These are phyloP conservation scores for Nakazawaea holstii DNA, from an alignment of 805 yeast species.

Conservation along the genomic window DNA sequence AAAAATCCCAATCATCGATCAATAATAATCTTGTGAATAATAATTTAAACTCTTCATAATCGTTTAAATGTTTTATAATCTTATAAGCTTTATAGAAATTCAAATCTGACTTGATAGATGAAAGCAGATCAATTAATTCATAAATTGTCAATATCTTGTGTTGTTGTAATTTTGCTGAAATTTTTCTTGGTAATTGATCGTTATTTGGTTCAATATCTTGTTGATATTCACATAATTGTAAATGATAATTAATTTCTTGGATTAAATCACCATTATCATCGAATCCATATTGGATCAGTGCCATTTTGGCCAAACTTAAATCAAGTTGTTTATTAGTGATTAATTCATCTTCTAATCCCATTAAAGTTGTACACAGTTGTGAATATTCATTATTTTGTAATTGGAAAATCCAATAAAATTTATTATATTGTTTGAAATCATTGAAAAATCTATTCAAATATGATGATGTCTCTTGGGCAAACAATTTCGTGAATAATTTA, in stretches of 20 bases:
- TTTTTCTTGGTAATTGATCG: neutral
- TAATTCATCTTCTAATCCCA: constrained; percentile 37
- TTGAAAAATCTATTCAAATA: constrained; percentile 49
- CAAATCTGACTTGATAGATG: constrained; percentile 22
- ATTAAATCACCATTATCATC: constrained; percentile 20
- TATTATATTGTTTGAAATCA: constrained; percentile 35
- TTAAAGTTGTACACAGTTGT: constrained; percentile 44
- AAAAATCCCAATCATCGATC: constrained; percentile 45
- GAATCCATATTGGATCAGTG: constrained; percentile 40
- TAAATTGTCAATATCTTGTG: constrained; percentile 31
- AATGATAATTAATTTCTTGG: constrained; percentile 42
- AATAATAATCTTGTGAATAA: constrained; percentile 59
- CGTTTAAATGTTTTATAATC: constrained; percentile 31
- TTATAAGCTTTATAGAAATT: constrained; percentile 44
- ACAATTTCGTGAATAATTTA: constrained; percentile 47
- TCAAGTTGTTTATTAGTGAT: constrained; percentile 47
- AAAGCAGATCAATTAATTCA: constrained; percentile 49
- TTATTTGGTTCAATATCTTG: neutral
- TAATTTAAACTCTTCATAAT: constrained; percentile 26
- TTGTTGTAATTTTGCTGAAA: neutral
- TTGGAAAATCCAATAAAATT: constrained; percentile 70
- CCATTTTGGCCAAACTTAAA: constrained; percentile 67
- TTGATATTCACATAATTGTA: constrained; percentile 47
- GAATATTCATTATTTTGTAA: constrained; percentile 44
- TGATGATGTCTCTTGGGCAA: constrained; percentile 45